Conservation (phyloP, 1,139 yeast genomes). For the Suhomyces wounanorum region DNA sequence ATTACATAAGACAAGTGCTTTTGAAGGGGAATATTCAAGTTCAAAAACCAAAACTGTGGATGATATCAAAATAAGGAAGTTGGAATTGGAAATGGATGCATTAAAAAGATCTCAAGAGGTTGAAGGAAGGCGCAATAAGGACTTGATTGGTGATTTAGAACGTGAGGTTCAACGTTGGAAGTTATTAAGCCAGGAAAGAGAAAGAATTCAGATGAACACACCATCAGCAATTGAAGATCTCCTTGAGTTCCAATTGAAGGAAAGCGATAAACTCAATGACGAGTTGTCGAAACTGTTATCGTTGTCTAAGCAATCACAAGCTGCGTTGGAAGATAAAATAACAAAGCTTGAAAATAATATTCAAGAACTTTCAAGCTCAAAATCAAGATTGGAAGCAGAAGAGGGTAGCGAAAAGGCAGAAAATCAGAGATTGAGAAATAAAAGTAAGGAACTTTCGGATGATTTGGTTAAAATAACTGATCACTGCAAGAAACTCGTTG, state of each 20-base stretch:
- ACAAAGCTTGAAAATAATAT: constrained; percentile 15
- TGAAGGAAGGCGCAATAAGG: constrained; percentile 31
- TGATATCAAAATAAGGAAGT: constrained; percentile 37
- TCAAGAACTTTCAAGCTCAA: constrained; percentile 5
- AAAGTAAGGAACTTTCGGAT: constrained; percentile 22
- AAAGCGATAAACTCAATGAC: constrained; percentile 26
- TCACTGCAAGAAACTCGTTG: constrained; percentile 35
- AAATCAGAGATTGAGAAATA: constrained; percentile 24
- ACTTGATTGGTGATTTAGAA: constrained; percentile 20
- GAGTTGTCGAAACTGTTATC: constrained; percentile 27
- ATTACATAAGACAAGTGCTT: background rate
- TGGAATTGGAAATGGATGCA: constrained; percentile 39
- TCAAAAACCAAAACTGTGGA: constrained; percentile 31
- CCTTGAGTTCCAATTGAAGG: constrained; percentile 40
- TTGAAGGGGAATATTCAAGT: constrained; percentile 35
- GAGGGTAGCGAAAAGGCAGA: constrained; percentile 21
- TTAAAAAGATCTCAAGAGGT: constrained; percentile 34
- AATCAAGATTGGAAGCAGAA: constrained; percentile 20
- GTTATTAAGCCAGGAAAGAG: background rate
- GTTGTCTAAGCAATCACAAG: constrained; percentile 17
- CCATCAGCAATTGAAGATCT: constrained; percentile 26
- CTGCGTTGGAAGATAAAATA: constrained; percentile 15
- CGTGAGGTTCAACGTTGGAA: constrained; percentile 7
- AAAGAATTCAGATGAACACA: background rate
- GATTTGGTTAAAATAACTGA: constrained; percentile 30